These are phyloP conservation scores for Trichosanthes cucumerina DNA, from an alignment of 306 rosid genomes.

Conservation along the genomic window DNA sequence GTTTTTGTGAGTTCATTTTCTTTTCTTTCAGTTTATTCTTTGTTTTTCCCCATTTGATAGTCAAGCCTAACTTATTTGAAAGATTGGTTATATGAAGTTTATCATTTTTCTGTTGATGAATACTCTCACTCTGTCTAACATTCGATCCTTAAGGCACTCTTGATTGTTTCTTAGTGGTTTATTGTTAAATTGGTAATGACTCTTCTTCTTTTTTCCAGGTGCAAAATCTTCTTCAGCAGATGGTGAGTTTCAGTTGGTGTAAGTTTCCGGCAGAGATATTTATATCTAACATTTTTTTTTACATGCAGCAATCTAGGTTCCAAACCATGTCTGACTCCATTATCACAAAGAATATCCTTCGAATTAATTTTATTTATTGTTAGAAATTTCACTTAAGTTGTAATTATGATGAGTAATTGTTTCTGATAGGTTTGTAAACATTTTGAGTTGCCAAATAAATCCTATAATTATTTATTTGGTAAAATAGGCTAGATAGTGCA, in stretches of 20 bases:
- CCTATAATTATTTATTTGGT: background rate
- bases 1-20: constrained; percentile 57
- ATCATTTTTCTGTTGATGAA: background rate
- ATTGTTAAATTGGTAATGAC: constrained; percentile 6
- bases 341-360: constrained; percentile 89
- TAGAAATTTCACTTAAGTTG: background rate
- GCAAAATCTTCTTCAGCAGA: constrained; percentile 95
- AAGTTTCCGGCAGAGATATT: constrained; percentile 6
- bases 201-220: constrained; percentile 40
- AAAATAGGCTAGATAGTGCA: background rate
- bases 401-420: background rate
- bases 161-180: background rate
- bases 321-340: constrained; percentile 91
- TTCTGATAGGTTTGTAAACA: background rate
- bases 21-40: background rate
- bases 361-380: background rate
- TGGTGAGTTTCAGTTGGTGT: constrained; percentile 54
- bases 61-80: background rate
- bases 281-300: constrained; percentile 19
- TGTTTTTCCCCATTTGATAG: background rate
- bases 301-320: constrained; percentile 82
- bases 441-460: background rate
- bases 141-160: background rate
- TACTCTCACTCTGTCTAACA: background rate
- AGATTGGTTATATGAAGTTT: background rate